phyloP scores from a whole-genome alignment of 202 grass and related monocot species.

The Zizania palustris region DNA sequence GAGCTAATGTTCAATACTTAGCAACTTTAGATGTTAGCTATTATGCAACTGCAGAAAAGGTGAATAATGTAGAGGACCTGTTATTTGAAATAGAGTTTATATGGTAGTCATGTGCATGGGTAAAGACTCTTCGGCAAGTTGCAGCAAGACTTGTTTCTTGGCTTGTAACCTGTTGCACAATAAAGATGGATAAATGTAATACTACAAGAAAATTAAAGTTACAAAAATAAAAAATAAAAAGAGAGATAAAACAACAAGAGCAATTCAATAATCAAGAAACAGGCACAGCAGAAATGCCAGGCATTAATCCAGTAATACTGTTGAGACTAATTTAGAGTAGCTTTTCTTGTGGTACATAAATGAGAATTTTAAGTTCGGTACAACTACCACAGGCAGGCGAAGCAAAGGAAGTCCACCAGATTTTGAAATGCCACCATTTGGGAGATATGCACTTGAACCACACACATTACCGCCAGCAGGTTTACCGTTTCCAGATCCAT shows the following conservation, averaged over 20 bases:
- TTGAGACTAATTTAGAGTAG: background rate
- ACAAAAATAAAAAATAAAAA: constrained; percentile 10
- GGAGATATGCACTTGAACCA: constrained; percentile 35
- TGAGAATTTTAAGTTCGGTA: constrained; percentile 50
- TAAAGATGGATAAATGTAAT: constrained; percentile 27
- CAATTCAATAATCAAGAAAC: constrained; percentile 39
- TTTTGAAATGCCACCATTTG: constrained; percentile 60
- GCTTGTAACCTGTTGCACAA: constrained; percentile 60
- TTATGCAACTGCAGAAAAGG: background rate
- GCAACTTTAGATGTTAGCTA: constrained; percentile 15
- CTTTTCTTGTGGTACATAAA: constrained; percentile 30
- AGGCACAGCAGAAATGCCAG: constrained; percentile 12
- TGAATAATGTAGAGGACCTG: constrained; percentile 59
- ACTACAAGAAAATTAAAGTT: constrained; percentile 26
- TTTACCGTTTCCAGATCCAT: constrained; percentile 62
- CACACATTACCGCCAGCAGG: constrained; percentile 40
- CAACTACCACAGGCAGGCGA: constrained; percentile 87
- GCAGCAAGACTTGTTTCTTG: constrained; percentile 83
- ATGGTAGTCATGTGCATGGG: constrained; percentile 95
- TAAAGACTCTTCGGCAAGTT: constrained; percentile 75
- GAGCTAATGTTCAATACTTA: constrained; percentile 9
- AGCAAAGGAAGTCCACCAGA: constrained; percentile 55
- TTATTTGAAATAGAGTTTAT: constrained; percentile 98
- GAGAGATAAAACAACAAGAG: constrained; percentile 13
- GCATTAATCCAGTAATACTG: constrained; percentile 27